Conservation (phyloP, 768 basidiomycete species). For the Boletus pseudo-olivaceus region DNA sequence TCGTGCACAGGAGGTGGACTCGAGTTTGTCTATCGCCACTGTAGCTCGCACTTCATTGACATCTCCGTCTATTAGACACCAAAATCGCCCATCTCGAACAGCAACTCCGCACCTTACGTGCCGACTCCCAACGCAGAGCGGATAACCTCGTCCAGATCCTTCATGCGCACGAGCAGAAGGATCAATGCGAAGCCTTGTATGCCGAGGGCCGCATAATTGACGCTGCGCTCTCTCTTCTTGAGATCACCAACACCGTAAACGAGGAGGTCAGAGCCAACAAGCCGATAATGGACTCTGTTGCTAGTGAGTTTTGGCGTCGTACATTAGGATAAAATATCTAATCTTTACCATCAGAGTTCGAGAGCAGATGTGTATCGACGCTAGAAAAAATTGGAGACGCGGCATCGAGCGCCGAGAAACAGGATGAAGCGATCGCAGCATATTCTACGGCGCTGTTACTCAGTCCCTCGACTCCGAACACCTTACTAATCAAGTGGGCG, state of each 20-base stretch:
- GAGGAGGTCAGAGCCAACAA: background rate
- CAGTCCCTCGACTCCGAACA: background rate
- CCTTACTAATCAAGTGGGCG: background rate
- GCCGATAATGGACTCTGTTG: background rate
- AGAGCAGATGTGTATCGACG: background rate
- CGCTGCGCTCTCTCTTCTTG: conserved; percentile 1
- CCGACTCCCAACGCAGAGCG: background rate
- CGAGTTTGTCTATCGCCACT: background rate
- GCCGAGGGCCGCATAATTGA: background rate
- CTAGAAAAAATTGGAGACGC: conserved; percentile 1
- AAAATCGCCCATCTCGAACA: background rate
- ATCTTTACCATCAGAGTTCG: background rate
- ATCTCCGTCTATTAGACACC: background rate
- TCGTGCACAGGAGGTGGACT: background rate
- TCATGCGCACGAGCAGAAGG: background rate
- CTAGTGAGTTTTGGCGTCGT: background rate
- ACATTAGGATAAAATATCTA: background rate
- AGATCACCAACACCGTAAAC: background rate
- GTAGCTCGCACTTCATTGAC: background rate
- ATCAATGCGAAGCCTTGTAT: conserved; percentile 1
- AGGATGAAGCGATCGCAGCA: background rate
- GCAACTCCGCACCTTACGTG: background rate
- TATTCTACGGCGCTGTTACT: conserved; percentile 5
- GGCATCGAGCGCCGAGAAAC: background rate
- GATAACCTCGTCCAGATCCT: background rate